phyloP scores from a whole-genome alignment of 495 filamentous ascomycete species.

The Penicillium coffeae region DNA sequence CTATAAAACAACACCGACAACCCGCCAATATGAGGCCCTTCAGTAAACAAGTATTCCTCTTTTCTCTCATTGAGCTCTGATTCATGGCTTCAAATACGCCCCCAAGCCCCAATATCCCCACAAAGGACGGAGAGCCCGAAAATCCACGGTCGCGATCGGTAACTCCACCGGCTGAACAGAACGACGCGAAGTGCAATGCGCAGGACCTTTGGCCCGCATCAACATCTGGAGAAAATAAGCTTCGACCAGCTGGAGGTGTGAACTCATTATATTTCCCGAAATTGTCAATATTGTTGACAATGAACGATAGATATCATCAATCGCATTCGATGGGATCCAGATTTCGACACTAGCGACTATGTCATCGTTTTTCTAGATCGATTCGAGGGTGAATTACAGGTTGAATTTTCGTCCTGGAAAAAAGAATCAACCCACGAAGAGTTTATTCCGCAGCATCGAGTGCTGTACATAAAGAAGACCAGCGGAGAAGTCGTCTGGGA shows the following conservation, averaged over 20 bases:
- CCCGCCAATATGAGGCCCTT: neutral
- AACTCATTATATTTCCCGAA: too few relatives aligned
- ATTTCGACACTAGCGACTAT: conserved; percentile 58
- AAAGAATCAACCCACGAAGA: conserved; percentile 75
- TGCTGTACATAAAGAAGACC: conserved; percentile 63
- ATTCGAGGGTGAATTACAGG: conserved; percentile 63
- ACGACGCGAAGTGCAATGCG: neutral
- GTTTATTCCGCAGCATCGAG: conserved; percentile 79
- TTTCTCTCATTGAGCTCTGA: neutral
- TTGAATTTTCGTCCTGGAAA: conserved; percentile 63
- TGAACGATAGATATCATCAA: conserved; percentile 59
- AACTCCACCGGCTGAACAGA: neutral
- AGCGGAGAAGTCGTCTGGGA: conserved; percentile 55
- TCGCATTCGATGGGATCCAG: conserved; percentile 67
- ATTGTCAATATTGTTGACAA: too few relatives aligned
- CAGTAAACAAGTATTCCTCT: neutral
- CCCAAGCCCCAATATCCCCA: neutral
- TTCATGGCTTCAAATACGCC: neutral
- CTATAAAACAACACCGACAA: neutral
- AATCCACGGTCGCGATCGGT: neutral
- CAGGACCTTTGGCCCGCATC: neutral
- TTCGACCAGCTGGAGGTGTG: conserved; percentile 18
- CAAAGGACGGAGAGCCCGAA: neutral
- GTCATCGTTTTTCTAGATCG: conserved; percentile 74
- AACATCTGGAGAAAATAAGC: conserved; percentile 12